A percentile compares a stretch with the other conserved stretches of the same genome.
Conservation (phyloP, 1,284 basidiomycete genomes). For the Taiwanofungus camphoratus region DNA sequence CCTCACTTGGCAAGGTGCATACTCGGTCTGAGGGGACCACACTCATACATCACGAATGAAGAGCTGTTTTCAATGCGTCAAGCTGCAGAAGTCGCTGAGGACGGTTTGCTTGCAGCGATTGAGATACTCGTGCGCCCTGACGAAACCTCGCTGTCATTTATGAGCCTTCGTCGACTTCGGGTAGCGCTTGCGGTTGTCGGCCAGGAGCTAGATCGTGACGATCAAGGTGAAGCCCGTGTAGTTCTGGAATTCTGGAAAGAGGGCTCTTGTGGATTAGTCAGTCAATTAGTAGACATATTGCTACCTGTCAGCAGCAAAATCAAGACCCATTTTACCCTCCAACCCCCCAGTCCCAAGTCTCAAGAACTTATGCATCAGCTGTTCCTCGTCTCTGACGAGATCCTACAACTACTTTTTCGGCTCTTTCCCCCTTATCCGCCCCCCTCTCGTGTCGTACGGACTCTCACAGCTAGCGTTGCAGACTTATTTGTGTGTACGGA, state of each 20-base stretch:
- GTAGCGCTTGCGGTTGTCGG: constrained; percentile 54
- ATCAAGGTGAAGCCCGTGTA: constrained; percentile 46
- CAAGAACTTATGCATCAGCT: constrained; percentile 45
- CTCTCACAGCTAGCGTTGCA: constrained; percentile 37
- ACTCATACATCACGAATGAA: constrained; percentile 54
- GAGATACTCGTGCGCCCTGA: constrained; percentile 50
- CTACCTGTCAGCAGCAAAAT: constrained; percentile 45
- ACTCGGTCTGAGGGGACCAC: constrained; percentile 43
- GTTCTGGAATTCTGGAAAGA: constrained; percentile 56
- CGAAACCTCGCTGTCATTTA: constrained; percentile 43
- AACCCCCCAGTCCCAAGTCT: constrained; percentile 24
- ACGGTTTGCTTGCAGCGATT: constrained; percentile 57
- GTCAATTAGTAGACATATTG: constrained; percentile 49
- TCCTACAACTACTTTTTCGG: constrained; percentile 44
- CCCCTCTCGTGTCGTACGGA: constrained; percentile 41
- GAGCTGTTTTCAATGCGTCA: constrained; percentile 53
- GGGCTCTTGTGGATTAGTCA: constrained; percentile 46
- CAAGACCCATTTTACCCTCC: constrained; percentile 41
- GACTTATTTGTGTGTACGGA: constrained; percentile 55
- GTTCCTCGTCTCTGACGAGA: constrained; percentile 46
- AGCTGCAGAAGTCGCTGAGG: constrained; percentile 56
- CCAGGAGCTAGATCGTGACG: constrained; percentile 46
- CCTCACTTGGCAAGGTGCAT: constrained; percentile 52
- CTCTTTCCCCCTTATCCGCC: constrained; percentile 44
- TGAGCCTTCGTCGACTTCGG: constrained; percentile 50